phyloP scores from a whole-genome alignment of 2,329 filamentous ascomycete genomes.

The Diplocarpon mali region DNA sequence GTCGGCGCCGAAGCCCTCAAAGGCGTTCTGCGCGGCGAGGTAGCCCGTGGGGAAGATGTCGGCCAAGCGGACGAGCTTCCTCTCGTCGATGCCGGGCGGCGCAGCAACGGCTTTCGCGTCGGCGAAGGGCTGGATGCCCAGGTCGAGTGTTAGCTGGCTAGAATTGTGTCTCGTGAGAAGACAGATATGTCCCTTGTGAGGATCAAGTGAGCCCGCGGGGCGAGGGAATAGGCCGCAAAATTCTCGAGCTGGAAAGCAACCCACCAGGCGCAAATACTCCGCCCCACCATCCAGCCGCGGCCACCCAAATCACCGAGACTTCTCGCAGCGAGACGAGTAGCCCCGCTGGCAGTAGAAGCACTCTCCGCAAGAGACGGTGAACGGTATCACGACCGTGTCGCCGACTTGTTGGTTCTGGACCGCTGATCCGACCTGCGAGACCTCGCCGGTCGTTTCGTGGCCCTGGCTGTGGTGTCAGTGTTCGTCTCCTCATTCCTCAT shows the following conservation, averaged over 20 bases:
- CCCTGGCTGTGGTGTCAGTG: conserved; percentile 34
- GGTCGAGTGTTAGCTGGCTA: no score
- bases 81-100: conserved; percentile 58
- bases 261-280: conserved; percentile 69
- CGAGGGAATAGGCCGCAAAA: no score
- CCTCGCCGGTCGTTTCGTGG: conserved; percentile 75
- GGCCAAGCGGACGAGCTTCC: conserved; percentile 75
- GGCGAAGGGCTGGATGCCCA: no score
- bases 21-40: conserved; percentile 71
- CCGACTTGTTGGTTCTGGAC: conserved; percentile 62
- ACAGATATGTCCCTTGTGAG: no score
- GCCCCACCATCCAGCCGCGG: conserved; percentile 63
- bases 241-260: no score
- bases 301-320: conserved; percentile 61
- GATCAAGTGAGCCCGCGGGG: no score
- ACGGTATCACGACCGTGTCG: conserved; percentile 72
- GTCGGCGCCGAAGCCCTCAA: conserved; percentile 45
- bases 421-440: conserved; percentile 54
- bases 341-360: conserved; percentile 82
- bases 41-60: conserved; percentile 86
- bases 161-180: no score
- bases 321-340: conserved; percentile 66
- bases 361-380: conserved; percentile 62
- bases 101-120: conserved; percentile 72
- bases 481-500: background rate